These are phyloP conservation scores for Cladosporium sp. DNA, from an alignment of 2,329 filamentous ascomycete species.

Conservation along the genomic window DNA sequence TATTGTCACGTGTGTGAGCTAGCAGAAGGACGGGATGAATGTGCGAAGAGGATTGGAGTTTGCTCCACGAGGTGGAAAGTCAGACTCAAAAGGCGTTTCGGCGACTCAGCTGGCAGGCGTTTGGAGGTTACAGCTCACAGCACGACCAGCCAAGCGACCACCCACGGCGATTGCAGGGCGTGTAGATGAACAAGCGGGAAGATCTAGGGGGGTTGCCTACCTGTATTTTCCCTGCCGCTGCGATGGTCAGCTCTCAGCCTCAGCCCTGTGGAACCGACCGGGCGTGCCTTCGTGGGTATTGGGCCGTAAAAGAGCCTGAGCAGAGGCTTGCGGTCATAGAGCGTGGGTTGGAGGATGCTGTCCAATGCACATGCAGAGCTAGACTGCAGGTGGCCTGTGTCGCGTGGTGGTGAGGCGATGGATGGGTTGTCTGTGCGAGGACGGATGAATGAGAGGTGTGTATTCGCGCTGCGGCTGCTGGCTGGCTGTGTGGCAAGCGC, in stretches of 20 bases:
- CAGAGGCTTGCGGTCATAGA: slow-evolving; percentile 1
- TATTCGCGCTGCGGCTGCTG: background rate
- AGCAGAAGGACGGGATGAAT: background rate
- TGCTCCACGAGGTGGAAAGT: background rate
- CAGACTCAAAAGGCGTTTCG: slow-evolving; percentile 7
- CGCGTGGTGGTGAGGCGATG: slow-evolving; percentile 7
- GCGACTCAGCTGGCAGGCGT: slow-evolving; percentile 2
- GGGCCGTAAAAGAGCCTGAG: slow-evolving; percentile 1
- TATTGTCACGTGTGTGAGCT: background rate
- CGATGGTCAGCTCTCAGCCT: slow-evolving; percentile 23
- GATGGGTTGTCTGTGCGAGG: background rate
- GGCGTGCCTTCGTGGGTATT: background rate
- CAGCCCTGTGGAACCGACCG: slow-evolving; percentile 20
- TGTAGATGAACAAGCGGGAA: slow-evolving; percentile 8
- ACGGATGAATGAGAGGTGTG: background rate
- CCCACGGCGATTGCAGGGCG: slow-evolving; percentile 7
- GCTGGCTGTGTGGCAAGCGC: background rate
- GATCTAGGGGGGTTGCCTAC: slow-evolving; percentile 15
- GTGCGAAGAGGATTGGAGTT: background rate
- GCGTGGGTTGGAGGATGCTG: background rate
- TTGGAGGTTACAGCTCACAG: background rate
- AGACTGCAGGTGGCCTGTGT: slow-evolving; percentile 13
- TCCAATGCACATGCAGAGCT: slow-evolving; percentile 13
- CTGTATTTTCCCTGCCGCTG: slow-evolving; percentile 21
- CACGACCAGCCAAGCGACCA: slow-evolving; percentile 6